These are phyloP conservation scores for Penicilliopsis zonata DNA, from an alignment of 495 filamentous ascomycete species.

Conservation along the genomic window DNA sequence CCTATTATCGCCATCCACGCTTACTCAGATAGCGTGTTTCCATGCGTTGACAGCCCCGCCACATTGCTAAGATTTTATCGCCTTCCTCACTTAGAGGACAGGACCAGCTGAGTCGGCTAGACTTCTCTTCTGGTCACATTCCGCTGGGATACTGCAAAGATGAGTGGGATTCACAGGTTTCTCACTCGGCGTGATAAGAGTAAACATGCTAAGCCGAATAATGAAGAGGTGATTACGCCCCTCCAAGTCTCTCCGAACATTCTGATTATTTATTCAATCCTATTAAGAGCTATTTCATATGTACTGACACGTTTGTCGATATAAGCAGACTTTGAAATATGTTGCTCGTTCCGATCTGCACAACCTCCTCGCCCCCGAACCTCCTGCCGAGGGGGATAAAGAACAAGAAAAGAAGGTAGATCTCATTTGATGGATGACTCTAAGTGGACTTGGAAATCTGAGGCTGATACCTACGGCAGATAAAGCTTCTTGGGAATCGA, in stretches of 20 bases:
- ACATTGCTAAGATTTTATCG: no score
- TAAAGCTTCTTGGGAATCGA: conserved; percentile 22
- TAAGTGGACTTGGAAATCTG: no score
- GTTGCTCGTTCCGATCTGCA: conserved; percentile 18
- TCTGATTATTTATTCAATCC: conserved; percentile 11
- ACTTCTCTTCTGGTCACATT: no score
- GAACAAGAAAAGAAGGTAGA: conserved; percentile 30
- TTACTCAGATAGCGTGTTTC: no score
- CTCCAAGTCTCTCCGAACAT: neutral
- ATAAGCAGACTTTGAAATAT: no score
- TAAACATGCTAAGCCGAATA: conserved; percentile 32
- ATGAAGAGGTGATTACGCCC: conserved; percentile 31
- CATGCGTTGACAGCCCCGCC: no score
- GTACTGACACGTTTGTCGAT: conserved; percentile 14
- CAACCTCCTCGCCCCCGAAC: conserved; percentile 22
- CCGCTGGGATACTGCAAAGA: no score
- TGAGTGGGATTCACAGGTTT: conserved; percentile 55
- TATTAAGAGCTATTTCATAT: conserved; percentile 2
- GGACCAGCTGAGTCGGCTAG: no score
- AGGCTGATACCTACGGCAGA: conserved; percentile 8
- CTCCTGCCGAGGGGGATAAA: conserved; percentile 8
- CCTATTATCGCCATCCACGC: no score
- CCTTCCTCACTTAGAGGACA: no score
- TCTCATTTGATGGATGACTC: neutral
- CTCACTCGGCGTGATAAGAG: conserved; percentile 64